A percentile compares a stretch with the other conserved stretches of the same genome.
Conservation (phyloP, 164 flowering plant species). For the Protea cynaroides region DNA sequence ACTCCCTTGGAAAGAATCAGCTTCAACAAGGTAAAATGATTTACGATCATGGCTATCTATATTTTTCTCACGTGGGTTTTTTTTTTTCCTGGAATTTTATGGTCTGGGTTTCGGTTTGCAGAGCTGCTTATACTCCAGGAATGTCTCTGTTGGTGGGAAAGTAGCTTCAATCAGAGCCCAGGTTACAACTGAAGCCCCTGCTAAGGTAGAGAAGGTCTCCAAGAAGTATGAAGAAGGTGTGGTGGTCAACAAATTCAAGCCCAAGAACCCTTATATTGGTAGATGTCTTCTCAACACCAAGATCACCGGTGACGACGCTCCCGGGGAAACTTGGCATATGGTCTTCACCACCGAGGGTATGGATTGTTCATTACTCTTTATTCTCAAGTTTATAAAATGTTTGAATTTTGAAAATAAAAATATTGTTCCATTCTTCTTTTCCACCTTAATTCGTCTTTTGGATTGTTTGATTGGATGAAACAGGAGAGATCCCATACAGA, state of each 20-base stretch:
- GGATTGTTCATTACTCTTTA: slow-evolving; percentile 20
- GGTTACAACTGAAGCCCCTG: slow-evolving; percentile 76
- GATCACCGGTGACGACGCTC: slow-evolving; percentile 98
- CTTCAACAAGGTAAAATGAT: slow-evolving; percentile 54
- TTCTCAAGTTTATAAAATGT: not conserved
- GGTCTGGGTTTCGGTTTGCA: slow-evolving; percentile 21
- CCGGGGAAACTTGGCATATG: slow-evolving; percentile 99
- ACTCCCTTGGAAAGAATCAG: slow-evolving; percentile 50
- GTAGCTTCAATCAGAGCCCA: slow-evolving; percentile 69
- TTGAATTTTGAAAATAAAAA: not conserved
- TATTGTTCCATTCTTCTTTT: not conserved
- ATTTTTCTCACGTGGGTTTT: not conserved
- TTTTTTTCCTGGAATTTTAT: not conserved
- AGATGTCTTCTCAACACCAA: slow-evolving; percentile 84
- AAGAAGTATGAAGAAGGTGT: slow-evolving; percentile 92
- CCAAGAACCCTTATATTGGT: slow-evolving; percentile 82
- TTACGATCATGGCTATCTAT: too few relatives aligned
- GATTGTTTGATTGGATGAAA: slow-evolving; percentile 10
- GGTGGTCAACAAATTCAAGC: slow-evolving; percentile 77
- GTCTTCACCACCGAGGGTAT: slow-evolving; percentile 96
- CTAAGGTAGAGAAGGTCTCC: slow-evolving; percentile 64
- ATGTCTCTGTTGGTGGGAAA: slow-evolving; percentile 42
- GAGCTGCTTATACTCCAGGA: slow-evolving; percentile 40
- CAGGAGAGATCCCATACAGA: slow-evolving; percentile 89
- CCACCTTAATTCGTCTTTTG: not conserved